Evolutionary conservation across 202 grass and related monocot genomes (phyloP), one percentile per base, ranked within the genome.

Genomic region (Carex arenaria): DNA sequence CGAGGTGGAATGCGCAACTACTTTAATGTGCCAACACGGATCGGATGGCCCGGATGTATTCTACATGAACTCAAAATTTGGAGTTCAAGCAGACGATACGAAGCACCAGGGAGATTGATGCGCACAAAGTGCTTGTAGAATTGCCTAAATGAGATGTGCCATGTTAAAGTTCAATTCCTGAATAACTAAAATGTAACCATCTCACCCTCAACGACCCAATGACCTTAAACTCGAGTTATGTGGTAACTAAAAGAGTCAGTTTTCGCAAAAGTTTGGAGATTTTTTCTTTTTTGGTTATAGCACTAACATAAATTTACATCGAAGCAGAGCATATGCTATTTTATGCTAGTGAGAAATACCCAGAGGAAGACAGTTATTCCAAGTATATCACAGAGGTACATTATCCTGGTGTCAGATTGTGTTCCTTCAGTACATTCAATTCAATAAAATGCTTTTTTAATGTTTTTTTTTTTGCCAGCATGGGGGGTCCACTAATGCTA

Each of bases 261-360:
- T 51, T 52, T 49, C n/a, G 26, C 32, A 13, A 72, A 52, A 19
- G 10, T 52, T 51, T 14, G 52, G 1, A 72, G 22, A 72, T 51
- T 22, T 38, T 70, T 70, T 70, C 4, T 34, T 67, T 22, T 38
- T 18, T 26, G 19, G 19, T 64, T 47, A 34, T 52, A 51, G 1
- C 32, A 18, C 7, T 82, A 30, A 65, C 79, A 64, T 67, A 38
- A 15, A 68, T 68, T 55, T 68, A 52, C 20, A 69, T 93, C 85
- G 59, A 26, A 89, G 75, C 89, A 98, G 96, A 98, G 73, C 96
- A 98, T 87, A 98, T 98, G 96, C 89, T 98, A 18, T 98, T 98
- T 89, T 98, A 93, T 90, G 96, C 93, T 62, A 98, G 96, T 19
- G 93, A 98, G 88, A 98, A 98, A 82, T 98, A 98, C 87, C 96